Evolutionary conservation across 192 early-diverging fungal species (phyloP).

Genomic region (Chytriomyces sp.): DNA sequence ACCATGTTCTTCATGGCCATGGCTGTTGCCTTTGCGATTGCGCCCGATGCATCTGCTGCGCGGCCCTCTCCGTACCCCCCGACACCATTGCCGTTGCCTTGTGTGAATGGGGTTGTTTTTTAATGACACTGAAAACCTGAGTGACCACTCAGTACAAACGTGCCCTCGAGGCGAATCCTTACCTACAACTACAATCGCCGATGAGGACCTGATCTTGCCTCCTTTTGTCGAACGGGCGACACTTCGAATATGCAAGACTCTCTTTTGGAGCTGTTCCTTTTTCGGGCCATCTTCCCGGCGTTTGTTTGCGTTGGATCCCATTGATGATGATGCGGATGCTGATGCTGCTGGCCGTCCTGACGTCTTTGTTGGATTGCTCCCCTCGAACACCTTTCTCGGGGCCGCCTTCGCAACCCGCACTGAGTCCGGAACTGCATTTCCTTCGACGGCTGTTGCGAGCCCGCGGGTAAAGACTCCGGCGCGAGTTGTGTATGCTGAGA

Average conservation of each 20-base stretch:
- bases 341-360: background rate
- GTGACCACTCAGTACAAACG: background rate
- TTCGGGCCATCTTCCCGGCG: background rate
- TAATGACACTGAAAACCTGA: background rate
- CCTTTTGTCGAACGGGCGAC: constrained; percentile 53
- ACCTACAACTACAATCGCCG: constrained; percentile 90
- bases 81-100: constrained; percentile 81
- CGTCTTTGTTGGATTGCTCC: background rate
- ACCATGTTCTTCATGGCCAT: constrained; percentile 87
- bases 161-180: background rate
- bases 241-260: constrained; percentile 54
- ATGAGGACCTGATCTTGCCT: constrained; percentile 72
- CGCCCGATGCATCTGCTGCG: constrained; percentile 74
- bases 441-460: background rate
- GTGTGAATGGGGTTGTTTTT: background rate
- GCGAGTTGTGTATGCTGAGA: background rate
- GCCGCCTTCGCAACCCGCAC: background rate
- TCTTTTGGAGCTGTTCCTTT: constrained; percentile 32
- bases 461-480: background rate
- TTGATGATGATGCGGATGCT: background rate
- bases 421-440: background rate
- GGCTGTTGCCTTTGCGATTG: constrained; percentile 86
- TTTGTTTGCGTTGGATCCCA: background rate
- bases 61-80: constrained; percentile 93
- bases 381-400: no score